Evolutionary conservation across 2,329 filamentous ascomycete species (phyloP).

Genomic region (Botryosphaeria dothidea): DNA sequence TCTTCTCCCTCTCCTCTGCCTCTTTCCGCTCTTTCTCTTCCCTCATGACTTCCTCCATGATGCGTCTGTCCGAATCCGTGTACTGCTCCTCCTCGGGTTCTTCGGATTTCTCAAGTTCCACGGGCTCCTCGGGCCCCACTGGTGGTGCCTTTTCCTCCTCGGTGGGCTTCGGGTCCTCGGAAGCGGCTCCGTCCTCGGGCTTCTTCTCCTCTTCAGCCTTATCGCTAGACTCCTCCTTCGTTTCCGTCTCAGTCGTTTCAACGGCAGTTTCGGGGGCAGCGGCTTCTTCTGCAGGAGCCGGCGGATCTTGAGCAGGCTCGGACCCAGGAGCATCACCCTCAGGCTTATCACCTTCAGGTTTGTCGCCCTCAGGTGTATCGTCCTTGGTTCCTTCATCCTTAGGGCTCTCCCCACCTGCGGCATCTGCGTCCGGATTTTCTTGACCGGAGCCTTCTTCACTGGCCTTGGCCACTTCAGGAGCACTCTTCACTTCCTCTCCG

Average conservation of each 20-base stretch:
- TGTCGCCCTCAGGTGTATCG: neutral
- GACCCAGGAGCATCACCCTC: neutral
- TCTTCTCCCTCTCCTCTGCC: neutral
- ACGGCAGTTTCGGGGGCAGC: too few relatives aligned
- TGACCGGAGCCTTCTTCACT: neutral
- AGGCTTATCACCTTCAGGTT: neutral
- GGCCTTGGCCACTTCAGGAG: neutral
- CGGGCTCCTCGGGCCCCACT: neutral
- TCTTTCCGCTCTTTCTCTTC: neutral
- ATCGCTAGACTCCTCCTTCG: neutral
- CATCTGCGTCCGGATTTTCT: neutral
- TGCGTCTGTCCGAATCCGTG: neutral
- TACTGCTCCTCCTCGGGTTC: neutral
- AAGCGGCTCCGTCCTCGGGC: neutral
- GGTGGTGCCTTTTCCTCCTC: neutral
- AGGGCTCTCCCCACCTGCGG: neutral
- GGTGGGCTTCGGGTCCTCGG: neutral
- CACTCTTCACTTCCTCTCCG: neutral
- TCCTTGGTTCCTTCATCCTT: neutral
- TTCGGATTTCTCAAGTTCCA: neutral
- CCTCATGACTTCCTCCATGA: neutral
- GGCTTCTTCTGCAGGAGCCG: neutral
- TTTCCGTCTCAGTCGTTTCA: too few relatives aligned
- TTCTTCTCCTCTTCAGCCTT: neutral
- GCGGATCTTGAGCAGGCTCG: neutral